Evolutionary conservation across 2,329 filamentous ascomycete genomes (phyloP), one percentile per base, ranked within the genome.

Genomic region (Aureobasidium sp.): DNA sequence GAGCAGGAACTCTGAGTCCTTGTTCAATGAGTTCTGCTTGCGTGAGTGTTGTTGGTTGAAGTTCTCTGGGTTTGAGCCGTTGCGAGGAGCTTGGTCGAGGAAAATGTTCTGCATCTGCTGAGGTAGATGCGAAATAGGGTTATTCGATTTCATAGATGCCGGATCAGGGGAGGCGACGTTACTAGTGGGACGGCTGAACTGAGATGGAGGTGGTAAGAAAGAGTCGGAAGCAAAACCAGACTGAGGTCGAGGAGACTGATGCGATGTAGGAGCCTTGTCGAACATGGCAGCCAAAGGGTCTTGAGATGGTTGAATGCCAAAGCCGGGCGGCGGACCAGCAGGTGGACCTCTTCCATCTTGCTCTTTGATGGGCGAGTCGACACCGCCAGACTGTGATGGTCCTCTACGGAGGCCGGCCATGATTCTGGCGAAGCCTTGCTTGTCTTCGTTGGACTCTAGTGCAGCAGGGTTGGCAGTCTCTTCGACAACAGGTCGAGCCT

Each of bases 401-500:
- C 76, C 75, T 42, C 78, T 77, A 54, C 91, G 87, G 44, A 96
- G 83, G 81, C 96, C 95, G 67, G 89, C 84, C 39, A 96, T 78
- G 49, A 97, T 83, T 48, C 86, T 84, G 66, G 91, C 85, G 74
- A 97, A 96, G 1, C 91, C 92, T 72, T 91, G 88, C 73, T 91
- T 90, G 69, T 96, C 92, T 58, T 86, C 83, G 64, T 86, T 85
- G 11, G 79, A 76, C 1, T 41, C 57, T 5, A 36, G 36, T 25
- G 57, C 27, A 3, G 45, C 57, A 11, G 63, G 61, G 21, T 62
- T 55, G 8, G 45, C 44, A 34, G 65, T 39, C 13, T 66, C 63
- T n/a, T 65, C 65, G 9, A 60, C 52, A 49, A 39, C 27, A 47
- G 39, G 47, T 15, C 68, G 67, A 42, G 66, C 53, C 54, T 68